phyloP scores from a whole-genome alignment of 495 filamentous ascomycete genomes.

The Penicillium psychrofluorescens region DNA sequence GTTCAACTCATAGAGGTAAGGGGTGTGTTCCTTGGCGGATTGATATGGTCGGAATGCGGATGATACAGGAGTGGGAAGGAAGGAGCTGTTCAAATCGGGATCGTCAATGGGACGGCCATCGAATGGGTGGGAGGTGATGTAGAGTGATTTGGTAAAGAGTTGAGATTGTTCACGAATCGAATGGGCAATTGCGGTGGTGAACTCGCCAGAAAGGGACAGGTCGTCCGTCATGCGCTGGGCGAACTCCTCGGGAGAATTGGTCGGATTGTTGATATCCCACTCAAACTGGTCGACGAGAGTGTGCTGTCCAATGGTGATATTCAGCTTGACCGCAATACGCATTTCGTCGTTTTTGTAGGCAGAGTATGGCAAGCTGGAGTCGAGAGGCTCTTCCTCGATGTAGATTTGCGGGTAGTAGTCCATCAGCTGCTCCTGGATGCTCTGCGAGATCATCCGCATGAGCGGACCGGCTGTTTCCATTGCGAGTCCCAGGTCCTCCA shows the following conservation, averaged over 20 bases:
- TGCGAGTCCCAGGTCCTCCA: constrained; percentile 85
- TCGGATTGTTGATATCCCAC: constrained; percentile 95
- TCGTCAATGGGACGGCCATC: constrained; percentile 92
- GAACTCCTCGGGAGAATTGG: constrained; percentile 91
- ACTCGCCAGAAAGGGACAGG: constrained; percentile 89
- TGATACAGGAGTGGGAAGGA: constrained; percentile 77
- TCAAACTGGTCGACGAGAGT: constrained; percentile 96
- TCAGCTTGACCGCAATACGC: constrained; percentile 89
- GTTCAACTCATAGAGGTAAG: constrained; percentile 88
- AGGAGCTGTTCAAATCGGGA: constrained; percentile 73
- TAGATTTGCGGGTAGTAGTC: constrained; percentile 89
- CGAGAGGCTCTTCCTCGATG: constrained; percentile 83
- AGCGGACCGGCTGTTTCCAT: constrained; percentile 55
- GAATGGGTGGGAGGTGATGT: constrained; percentile 87
- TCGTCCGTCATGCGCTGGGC: constrained; percentile 82
- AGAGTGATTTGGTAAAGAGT: constrained; percentile 87
- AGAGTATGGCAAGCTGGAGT: constrained; percentile 81
- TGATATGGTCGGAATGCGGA: constrained; percentile 82
- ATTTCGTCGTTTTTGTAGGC: constrained; percentile 99
- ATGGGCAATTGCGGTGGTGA: constrained; percentile 95
- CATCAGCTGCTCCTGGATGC: constrained; percentile 81
- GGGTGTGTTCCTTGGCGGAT: constrained; percentile 85
- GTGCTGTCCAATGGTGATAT: constrained; percentile 94
- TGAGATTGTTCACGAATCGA: constrained; percentile 94
- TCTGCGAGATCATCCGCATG: constrained; percentile 67